Conservation (phyloP, 1,284 basidiomycete species). For the Melampsora americana region DNA sequence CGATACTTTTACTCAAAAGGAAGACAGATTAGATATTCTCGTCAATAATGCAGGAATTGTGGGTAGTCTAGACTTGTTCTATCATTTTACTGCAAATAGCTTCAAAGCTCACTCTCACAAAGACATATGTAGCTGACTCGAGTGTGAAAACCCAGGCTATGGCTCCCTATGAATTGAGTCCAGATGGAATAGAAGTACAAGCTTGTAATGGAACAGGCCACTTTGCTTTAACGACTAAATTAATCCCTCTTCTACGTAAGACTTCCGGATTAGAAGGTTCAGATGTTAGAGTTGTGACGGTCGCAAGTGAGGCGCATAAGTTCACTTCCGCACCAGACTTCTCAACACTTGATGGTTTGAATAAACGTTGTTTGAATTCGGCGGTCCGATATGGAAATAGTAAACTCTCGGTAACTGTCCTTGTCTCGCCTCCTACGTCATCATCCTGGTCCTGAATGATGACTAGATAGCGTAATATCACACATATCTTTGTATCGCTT, state of each 20-base stretch:
- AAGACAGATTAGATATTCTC: conserved; percentile 52
- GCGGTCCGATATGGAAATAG: conserved; percentile 27
- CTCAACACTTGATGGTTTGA: conserved; percentile 22
- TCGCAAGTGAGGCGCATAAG: conserved; percentile 28
- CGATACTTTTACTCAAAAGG: conserved; percentile 48
- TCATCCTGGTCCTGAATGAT: not conserved
- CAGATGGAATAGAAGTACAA: conserved; percentile 41
- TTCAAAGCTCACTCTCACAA: not conserved
- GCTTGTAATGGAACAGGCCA: conserved; percentile 40
- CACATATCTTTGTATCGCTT: not conserved
- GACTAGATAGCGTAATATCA: not conserved
- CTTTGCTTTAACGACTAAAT: conserved; percentile 30
- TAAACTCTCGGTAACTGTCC: conserved; percentile 18
- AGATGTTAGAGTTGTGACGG: conserved; percentile 26
- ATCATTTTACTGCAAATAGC: not conserved
- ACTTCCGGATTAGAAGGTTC: conserved; percentile 20
- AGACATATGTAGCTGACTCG: not conserved
- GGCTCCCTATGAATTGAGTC: conserved; percentile 22
- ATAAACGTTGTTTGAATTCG: conserved; percentile 7
- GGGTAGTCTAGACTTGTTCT: not conserved
- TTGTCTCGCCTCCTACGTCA: not conserved
- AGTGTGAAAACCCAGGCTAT: conserved; percentile 3
- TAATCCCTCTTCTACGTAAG: conserved; percentile 20
- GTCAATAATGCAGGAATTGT: conserved; percentile 52
- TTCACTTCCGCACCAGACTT: conserved; percentile 23